Base-by-base conservation (phyloP, 2,329 filamentous ascomycete species). In the Teratosphaeria pseudoeucalypti region DNA sequence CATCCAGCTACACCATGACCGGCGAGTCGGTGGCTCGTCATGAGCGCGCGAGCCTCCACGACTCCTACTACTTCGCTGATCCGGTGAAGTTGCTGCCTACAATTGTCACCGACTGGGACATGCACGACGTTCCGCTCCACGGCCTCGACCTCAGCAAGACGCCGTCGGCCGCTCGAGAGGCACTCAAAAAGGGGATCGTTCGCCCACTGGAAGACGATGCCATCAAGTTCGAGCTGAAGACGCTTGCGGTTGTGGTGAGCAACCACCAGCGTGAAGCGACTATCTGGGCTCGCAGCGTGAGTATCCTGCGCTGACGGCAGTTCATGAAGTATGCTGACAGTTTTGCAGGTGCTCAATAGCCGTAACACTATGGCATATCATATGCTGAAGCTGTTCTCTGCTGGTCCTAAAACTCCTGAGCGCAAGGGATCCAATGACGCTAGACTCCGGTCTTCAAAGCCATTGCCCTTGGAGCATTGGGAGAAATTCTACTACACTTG, bases 401-500 rank as follows among this genome's bases (percentile, higher is more conserved):
- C 32, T 55, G 52, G 27, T 47, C 26, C 57, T 56, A 29, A 27
- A 29, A 39, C 34, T 57, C 27, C 32, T 58, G 56, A 37, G 29
- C 29, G 32, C n/a, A 34, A 56, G 19, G 32, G 23, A 19, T 23
- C 23, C 54, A 53, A 34, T n/a, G 6, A 12, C 47, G 23, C 23
- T n/a, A 52, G 47, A 37, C 47, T 60, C n/a, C 37, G 57, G 52
- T 32, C 49, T 6, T 43, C n/a, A 27, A 29, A 10, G 2, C 52
- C 54, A 29, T n/a, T 61, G 32, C 58, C 61, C 10, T 57, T 63
- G n/a, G 61, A 55, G 12, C 34, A 58, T 16, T 63, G 62, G 60
- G 64, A 68, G 11, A 56, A 57, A 11, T 34, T 67, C 0, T 69
- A 65, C 54, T 65, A 66, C 49, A 64, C 60, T 5, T 52, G 66